These are phyloP conservation scores for Alternaria alternata DNA, from an alignment of 2,329 filamentous ascomycete genomes.

Conservation along the genomic window DNA sequence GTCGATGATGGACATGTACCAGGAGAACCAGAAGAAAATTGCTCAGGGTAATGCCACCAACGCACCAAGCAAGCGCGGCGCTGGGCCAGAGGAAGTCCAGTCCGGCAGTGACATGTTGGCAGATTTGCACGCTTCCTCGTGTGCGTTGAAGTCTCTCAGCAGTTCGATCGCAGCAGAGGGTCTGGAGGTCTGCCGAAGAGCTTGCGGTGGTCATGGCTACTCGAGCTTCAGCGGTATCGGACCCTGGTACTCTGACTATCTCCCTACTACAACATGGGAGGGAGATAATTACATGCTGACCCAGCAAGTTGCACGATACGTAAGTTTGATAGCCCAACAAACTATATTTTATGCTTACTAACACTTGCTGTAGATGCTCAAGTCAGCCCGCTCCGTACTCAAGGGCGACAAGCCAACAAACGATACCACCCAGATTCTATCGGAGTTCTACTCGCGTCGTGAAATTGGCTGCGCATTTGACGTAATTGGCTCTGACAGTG, in stretches of 20 bases:
- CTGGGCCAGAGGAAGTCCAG: slow-evolving; percentile 73
- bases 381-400: slow-evolving; percentile 76
- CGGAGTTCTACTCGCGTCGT: slow-evolving; percentile 68
- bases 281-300: slow-evolving; percentile 86
- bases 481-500: slow-evolving; percentile 72
- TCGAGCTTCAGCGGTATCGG: slow-evolving; percentile 79
- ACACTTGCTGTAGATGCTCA: slow-evolving; percentile 64
- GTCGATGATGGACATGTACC: slow-evolving; percentile 76
- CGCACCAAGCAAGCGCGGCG: slow-evolving; percentile 56
- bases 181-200: slow-evolving; percentile 76
- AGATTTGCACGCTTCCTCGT: slow-evolving; percentile 79
- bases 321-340: slow-evolving; percentile 44
- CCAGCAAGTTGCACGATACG: slow-evolving; percentile 78
- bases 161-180: slow-evolving; percentile 78
- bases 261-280: slow-evolving; percentile 76
- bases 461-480: slow-evolving; percentile 79
- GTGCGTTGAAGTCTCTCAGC: slow-evolving; percentile 76
- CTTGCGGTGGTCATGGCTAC: slow-evolving; percentile 81
- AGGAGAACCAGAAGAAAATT: slow-evolving; percentile 76
- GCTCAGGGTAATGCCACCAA: slow-evolving; percentile 52
- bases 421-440: slow-evolving; percentile 73
- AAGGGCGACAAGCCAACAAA: slow-evolving; percentile 69
- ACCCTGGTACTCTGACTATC: slow-evolving; percentile 76
- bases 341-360: neutral
- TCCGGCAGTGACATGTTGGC: slow-evolving; percentile 73